Evolutionary conservation across 371 early-diverging fungal genomes (phyloP).

Genomic region (Mucor plumbeus): DNA sequence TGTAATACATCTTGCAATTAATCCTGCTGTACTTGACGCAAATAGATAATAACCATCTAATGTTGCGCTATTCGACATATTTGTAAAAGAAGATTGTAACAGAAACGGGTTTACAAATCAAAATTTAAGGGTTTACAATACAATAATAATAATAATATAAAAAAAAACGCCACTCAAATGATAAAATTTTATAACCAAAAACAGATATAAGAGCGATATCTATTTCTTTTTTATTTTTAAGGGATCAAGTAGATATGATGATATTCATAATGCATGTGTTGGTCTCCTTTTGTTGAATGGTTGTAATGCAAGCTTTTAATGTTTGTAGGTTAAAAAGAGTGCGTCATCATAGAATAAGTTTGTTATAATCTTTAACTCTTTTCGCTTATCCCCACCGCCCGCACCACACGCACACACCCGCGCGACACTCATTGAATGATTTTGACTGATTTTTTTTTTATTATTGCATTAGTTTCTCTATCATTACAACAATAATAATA

Average conservation of each 20-base stretch:
- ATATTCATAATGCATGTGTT: not conserved
- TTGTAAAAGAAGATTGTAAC: not conserved
- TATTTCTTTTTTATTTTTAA: not conserved
- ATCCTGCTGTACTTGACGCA: constrained; percentile 63
- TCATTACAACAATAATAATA: not conserved
- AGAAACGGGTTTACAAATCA: not conserved
- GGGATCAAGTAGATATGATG: not conserved
- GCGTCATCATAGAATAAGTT: not conserved
- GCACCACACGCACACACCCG: not conserved
- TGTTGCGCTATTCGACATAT: constrained; percentile 11
- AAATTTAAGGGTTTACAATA: not conserved
- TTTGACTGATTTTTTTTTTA: constrained; percentile 10
- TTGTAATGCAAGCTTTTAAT: not conserved
- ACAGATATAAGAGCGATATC: constrained; percentile 6
- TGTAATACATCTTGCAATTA: constrained; percentile 63
- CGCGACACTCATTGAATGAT: not conserved
- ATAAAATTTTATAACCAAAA: not conserved
- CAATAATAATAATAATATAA: too few relatives aligned
- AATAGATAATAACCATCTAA: constrained; percentile 52
- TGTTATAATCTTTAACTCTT: not conserved
- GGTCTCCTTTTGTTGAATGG: not conserved
- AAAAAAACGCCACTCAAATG: constrained; percentile 1
- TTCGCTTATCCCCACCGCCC: too few relatives aligned
- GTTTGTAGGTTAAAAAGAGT: not conserved
- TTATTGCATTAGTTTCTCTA: constrained; percentile 8